Evolutionary conservation across 257 asterid species (phyloP).

Genomic region (Jacaranda copaia): DNA sequence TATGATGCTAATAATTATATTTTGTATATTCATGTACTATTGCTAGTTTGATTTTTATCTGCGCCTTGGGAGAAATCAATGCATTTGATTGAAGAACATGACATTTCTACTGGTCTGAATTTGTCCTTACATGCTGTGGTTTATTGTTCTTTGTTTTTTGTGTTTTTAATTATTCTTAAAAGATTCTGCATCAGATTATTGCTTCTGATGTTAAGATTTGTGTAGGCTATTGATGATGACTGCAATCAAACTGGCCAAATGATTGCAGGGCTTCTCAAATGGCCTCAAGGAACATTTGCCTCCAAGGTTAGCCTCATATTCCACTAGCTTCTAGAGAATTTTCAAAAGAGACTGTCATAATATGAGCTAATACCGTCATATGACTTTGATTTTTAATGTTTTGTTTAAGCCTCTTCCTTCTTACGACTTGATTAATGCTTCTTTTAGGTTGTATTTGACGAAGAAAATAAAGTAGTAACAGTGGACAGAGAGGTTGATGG

Average conservation of each 20-base stretch:
- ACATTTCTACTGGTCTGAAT: not conserved
- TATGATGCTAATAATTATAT: too few relatives aligned
- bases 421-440: not conserved
- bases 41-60: not conserved
- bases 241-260: slow-evolving; percentile 95
- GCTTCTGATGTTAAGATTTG: slow-evolving; percentile 37
- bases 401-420: not conserved
- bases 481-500: slow-evolving; percentile 99
- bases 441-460: slow-evolving; percentile 76
- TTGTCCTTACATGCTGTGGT: not conserved
- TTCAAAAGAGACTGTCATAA: not conserved
- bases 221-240: slow-evolving; percentile 90
- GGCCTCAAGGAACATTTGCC: slow-evolving; percentile 98
- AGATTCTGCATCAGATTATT: slow-evolving; percentile 23
- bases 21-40: not conserved
- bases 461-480: slow-evolving; percentile 67
- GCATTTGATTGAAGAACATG: not conserved
- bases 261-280: slow-evolving; percentile 93
- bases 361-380: not conserved
- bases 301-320: slow-evolving; percentile 68
- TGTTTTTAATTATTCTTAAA: not conserved
- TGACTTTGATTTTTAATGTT: not conserved
- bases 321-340: not conserved
- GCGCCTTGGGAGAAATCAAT: not conserved
- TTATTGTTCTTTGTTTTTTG: not conserved